These are phyloP conservation scores for Canavalia gladiata DNA, from an alignment of 306 rosid genomes.

Conservation along the genomic window DNA sequence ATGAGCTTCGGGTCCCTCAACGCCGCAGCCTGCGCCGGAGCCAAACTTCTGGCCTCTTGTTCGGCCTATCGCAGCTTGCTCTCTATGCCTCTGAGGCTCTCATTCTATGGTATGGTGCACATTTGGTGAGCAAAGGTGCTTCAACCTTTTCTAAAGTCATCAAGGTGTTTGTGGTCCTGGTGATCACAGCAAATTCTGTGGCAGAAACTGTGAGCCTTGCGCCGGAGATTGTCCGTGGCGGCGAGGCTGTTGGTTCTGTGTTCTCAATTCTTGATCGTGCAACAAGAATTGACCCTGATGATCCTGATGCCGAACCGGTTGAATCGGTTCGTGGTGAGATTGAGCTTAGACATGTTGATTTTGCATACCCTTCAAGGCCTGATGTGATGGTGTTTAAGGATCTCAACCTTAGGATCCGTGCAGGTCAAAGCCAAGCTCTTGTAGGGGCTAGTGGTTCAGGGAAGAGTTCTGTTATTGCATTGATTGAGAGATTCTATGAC, in stretches of 20 bases:
- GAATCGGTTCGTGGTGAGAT: conserved; percentile 90
- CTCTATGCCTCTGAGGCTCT: conserved; percentile 94
- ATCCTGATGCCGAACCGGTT: conserved; percentile 78
- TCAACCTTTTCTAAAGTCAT: conserved; percentile 94
- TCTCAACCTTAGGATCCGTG: conserved; percentile 78
- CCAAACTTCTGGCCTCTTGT: conserved; percentile 78
- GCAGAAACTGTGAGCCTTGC: conserved; percentile 99
- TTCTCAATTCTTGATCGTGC: conserved; percentile 86
- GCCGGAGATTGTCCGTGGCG: conserved; percentile 95
- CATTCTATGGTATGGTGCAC: conserved; percentile 92
- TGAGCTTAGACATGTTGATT: conserved; percentile 95
- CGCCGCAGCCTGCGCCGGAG: conserved; percentile 84
- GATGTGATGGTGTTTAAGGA: conserved; percentile 93
- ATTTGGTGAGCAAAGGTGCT: conserved; percentile 81
- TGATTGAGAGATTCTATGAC: conserved; percentile 92
- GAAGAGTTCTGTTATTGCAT: conserved; percentile 89
- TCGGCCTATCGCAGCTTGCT: conserved; percentile 92
- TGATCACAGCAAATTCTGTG: conserved; percentile 95
- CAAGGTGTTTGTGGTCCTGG: conserved; percentile 91
- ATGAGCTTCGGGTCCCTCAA: conserved; percentile 84
- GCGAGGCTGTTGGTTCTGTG: conserved; percentile 94
- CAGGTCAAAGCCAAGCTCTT: conserved; percentile 96
- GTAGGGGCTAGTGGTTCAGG: conserved; percentile 99
- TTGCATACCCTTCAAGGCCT: conserved; percentile 91
- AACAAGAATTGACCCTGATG: conserved; percentile 89